phyloP scores from a whole-genome alignment of 2,329 filamentous ascomycete genomes.

The Juglanconis oblonga region DNA sequence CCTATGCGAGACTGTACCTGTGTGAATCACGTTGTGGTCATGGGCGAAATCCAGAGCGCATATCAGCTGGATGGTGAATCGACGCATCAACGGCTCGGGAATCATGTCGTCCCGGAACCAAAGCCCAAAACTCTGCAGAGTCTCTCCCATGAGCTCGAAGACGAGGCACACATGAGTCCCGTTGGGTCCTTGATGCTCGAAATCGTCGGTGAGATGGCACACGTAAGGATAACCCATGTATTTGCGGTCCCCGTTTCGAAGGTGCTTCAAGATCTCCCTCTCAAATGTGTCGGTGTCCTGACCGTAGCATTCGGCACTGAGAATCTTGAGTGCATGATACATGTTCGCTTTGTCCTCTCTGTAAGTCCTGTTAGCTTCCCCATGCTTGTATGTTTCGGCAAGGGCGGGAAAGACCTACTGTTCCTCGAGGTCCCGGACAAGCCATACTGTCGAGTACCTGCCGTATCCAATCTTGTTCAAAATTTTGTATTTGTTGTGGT shows the following conservation, averaged over 20 bases:
- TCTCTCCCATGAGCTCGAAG: constrained; percentile 25
- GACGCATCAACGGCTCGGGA: constrained; percentile 21
- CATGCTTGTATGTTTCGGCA: no score
- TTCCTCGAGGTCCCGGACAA: neutral
- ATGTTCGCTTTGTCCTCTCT: neutral
- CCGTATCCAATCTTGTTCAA: constrained; percentile 18
- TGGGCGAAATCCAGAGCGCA: constrained; percentile 26
- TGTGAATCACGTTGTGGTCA: constrained; percentile 23
- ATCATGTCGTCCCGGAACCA: constrained; percentile 18
- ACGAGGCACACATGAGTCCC: constrained; percentile 26
- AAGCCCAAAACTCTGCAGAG: constrained; percentile 16
- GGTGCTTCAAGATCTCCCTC: neutral
- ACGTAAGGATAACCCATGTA: constrained; percentile 21
- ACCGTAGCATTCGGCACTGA: constrained; percentile 3
- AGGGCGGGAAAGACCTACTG: neutral
- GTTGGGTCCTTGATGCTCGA: constrained; percentile 22
- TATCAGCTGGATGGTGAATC: constrained; percentile 23
- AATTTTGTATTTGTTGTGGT: constrained; percentile 16
- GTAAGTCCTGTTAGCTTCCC: no score
- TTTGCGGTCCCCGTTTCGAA: neutral
- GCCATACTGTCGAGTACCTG: constrained; percentile 5
- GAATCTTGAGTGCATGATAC: neutral
- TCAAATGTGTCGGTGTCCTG: neutral
- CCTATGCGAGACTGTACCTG: neutral
- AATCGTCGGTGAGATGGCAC: constrained; percentile 23